phyloP scores from a whole-genome alignment of 495 filamentous ascomycete species.

The Penicillium taxi region DNA sequence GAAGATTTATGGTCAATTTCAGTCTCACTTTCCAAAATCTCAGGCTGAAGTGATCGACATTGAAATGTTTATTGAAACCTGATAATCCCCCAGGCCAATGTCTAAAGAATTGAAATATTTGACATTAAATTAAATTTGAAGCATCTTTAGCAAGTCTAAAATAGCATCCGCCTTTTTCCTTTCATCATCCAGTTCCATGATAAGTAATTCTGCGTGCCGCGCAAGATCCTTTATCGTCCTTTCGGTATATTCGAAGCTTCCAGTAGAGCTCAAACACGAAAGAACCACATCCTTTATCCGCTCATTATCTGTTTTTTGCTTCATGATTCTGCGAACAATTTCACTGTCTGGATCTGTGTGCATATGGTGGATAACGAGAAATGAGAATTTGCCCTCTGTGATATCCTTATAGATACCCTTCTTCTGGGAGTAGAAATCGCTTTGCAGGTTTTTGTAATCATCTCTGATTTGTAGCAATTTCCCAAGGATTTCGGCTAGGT shows the following conservation, averaged over 20 bases:
- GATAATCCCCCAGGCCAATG: too few species aligned
- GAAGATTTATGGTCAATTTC: too few species aligned
- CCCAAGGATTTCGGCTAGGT: constrained; percentile 82
- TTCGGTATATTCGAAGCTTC: constrained; percentile 87
- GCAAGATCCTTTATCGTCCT: too few species aligned
- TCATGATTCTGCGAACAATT: constrained; percentile 82
- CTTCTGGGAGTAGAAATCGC: constrained; percentile 64
- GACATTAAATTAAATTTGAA: too few species aligned
- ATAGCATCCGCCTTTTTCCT: too few species aligned
- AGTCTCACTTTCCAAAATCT: too few species aligned
- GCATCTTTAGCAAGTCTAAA: too few species aligned
- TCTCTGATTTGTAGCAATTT: constrained; percentile 95
- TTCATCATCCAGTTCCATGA: too few species aligned
- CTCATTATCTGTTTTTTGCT: constrained; percentile 77
- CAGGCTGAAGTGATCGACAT: too few species aligned
- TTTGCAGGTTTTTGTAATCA: constrained; percentile 84
- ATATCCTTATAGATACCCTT: constrained; percentile 96
- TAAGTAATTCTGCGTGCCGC: too few species aligned
- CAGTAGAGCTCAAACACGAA: constrained; percentile 81
- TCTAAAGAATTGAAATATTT: too few species aligned
- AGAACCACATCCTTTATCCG: constrained; percentile 89
- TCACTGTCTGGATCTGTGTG: constrained; percentile 69
- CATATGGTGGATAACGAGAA: constrained; percentile 93
- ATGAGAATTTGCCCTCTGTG: constrained; percentile 97
- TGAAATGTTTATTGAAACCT: too few species aligned